Conservation (phyloP, 306 rosid species). For the Trichosanthes cucumerina region DNA sequence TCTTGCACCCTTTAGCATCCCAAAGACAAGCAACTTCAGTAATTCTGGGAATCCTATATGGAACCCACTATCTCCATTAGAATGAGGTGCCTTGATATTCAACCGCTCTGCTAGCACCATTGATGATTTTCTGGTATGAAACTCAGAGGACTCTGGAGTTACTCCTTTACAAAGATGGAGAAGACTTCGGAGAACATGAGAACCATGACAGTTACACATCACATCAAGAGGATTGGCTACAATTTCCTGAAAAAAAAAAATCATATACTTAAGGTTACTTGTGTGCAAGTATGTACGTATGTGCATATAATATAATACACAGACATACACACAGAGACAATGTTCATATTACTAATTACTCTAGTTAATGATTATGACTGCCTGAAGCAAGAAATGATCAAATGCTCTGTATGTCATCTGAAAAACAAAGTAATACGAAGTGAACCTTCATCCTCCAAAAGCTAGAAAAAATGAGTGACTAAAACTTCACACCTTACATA, state of each 20-base stretch:
- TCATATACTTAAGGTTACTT: background rate
- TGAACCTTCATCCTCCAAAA: background rate
- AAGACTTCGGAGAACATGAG: conserved; percentile 85
- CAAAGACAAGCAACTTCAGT: conserved; percentile 50
- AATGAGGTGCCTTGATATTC: conserved; percentile 38
- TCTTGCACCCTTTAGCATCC: conserved; percentile 38
- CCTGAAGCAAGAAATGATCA: background rate
- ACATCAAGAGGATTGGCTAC: conserved; percentile 49
- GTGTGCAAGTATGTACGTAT: background rate
- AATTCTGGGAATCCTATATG: conserved; percentile 53
- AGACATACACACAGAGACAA: background rate
- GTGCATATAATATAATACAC: background rate
- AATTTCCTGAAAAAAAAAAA: conserved; percentile 38
- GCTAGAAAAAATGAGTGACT: background rate
- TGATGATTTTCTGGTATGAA: conserved; percentile 45
- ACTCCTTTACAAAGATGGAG: conserved; percentile 76
- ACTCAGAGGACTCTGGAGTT: conserved; percentile 32
- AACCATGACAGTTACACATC: conserved; percentile 76
- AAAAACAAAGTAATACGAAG: background rate
- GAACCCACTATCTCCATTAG: conserved; percentile 23
- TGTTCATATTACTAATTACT: background rate
- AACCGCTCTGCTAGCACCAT: conserved; percentile 48
- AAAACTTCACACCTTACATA: conserved; percentile 52
- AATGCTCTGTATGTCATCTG: background rate
- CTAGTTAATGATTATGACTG: background rate